These are phyloP conservation scores for Eucalyptus curtisii DNA, from an alignment of 345 rosid genomes.

Conservation along the genomic window DNA sequence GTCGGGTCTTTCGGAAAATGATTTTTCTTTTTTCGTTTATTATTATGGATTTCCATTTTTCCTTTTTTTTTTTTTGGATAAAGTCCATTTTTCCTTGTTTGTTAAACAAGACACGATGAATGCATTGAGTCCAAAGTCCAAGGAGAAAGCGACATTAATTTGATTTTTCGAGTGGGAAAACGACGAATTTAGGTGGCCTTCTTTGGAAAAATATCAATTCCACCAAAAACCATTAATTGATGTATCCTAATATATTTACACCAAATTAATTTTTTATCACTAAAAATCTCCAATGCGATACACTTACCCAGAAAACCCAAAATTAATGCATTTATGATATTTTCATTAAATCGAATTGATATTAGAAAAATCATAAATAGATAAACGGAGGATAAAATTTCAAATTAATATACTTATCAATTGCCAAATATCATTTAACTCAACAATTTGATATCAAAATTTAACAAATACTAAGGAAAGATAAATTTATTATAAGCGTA, in stretches of 20 bases:
- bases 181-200: not conserved
- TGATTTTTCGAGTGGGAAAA: not conserved
- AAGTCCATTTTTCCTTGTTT: not conserved
- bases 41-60: not conserved
- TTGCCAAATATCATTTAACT: fast-evolving
- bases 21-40: not conserved
- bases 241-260: no score
- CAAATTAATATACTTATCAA: no score
- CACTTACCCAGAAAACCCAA: fast-evolving
- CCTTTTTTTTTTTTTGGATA: no score
- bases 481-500: no score
- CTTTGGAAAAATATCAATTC: no score
- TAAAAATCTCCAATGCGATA: no score
- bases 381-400: fast-evolving
- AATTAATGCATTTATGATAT: no score
- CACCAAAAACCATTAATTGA: no score
- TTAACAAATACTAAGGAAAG: fast-evolving
- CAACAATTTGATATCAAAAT: no score
- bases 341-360: no score
- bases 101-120: not conserved
- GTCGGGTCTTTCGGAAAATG: not conserved
- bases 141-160: not conserved
- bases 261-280: no score
- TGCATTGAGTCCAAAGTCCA: not conserved
- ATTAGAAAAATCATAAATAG: no score